phyloP scores from a whole-genome alignment of 2,329 filamentous ascomycete species.

The Triangularia verruculosa region DNA sequence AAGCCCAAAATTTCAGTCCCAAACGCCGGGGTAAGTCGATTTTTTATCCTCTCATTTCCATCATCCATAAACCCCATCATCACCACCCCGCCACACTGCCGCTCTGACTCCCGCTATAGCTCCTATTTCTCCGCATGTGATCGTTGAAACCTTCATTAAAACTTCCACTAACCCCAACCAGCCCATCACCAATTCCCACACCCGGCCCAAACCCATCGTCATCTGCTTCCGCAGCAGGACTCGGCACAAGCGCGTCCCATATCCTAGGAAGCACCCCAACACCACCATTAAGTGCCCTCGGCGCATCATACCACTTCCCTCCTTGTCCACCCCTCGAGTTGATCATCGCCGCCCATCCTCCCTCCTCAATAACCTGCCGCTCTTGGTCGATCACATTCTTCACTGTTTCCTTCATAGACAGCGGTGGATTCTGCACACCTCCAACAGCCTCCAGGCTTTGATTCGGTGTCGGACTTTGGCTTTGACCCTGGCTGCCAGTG shows the following conservation, averaged over 20 bases:
- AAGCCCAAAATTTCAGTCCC: neutral
- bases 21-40: neutral
- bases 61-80: neutral
- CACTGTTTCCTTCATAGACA: neutral
- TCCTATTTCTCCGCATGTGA: neutral
- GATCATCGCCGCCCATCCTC: neutral
- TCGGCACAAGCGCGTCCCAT: neutral
- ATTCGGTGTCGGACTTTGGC: neutral
- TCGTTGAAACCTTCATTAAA: neutral
- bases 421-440: neutral
- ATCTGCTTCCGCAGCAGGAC: neutral
- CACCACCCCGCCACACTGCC: neutral
- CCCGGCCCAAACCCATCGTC: neutral
- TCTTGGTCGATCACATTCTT: neutral
- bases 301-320: conserved; percentile 2
- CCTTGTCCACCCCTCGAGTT: neutral
- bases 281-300: neutral
- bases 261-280: conserved; percentile 1
- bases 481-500: neutral
- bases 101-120: neutral
- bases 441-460: neutral
- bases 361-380: neutral
- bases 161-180: neutral
- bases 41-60: neutral
- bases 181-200: neutral